A percentile compares a stretch with the other conserved stretches of the same genome.
phyloP scores from a whole-genome alignment of 768 basidiomycete species.

The Cystofilobasidium capitatum region DNA sequence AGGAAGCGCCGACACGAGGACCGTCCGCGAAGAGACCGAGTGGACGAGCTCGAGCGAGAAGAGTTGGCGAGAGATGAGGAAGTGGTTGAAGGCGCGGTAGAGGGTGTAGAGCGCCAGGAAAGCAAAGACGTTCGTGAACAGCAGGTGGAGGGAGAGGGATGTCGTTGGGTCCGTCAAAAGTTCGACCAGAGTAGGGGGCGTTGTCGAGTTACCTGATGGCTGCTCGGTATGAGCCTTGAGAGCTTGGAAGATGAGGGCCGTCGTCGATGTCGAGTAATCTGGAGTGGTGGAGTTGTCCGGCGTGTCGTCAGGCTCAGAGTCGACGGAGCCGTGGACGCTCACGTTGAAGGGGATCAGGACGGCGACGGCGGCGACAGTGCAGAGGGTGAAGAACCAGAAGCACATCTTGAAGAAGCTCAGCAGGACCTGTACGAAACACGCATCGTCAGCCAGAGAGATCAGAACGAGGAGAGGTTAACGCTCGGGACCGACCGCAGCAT shows the following conservation, averaged over 20 bases:
- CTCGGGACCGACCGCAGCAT: constrained; percentile 64
- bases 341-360: constrained; percentile 95
- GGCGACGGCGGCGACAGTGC: constrained; percentile 66
- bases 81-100: constrained; percentile 77
- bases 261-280: neutral
- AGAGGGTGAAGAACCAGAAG: constrained; percentile 79
- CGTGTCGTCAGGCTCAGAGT: constrained; percentile 42
- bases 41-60: constrained; percentile 92
- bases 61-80: constrained; percentile 80
- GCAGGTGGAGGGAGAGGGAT: constrained; percentile 74
- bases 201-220: constrained; percentile 41
- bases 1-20: constrained; percentile 14
- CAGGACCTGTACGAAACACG: constrained; percentile 38
- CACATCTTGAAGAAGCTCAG: constrained; percentile 92
- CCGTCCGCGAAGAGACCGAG: constrained; percentile 66
- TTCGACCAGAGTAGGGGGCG: constrained; percentile 46
- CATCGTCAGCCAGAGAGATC: neutral
- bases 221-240: constrained; percentile 34
- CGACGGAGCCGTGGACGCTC: constrained; percentile 46
- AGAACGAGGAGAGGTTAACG: neutral
- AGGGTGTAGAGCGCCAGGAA: constrained; percentile 74
- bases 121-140: constrained; percentile 93
- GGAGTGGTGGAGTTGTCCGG: constrained; percentile 22
- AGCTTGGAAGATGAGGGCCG: constrained; percentile 26
- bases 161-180: constrained; percentile 73